Base-by-base conservation (phyloP, 2,329 filamentous ascomycete genomes). In the Myriosclerotinia scirpicola region DNA sequence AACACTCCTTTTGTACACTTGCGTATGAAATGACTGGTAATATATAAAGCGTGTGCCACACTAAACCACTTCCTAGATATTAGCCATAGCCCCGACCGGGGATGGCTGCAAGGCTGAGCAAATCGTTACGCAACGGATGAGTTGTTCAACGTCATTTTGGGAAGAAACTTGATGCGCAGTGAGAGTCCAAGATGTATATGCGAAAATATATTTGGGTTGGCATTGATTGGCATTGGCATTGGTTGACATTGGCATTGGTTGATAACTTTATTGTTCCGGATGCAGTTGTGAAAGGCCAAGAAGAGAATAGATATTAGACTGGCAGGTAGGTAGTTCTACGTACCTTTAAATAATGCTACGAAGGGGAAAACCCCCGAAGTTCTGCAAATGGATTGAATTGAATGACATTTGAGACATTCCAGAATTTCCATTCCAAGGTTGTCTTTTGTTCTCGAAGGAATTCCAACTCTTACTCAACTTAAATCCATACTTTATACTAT, bases 361-460 rank as follows among this genome's bases (percentile, higher is more conserved):
- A 34, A 34, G 26, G 26, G 26, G 15, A 44, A 58, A 22, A 30
- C 15, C 14, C 5, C 55, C 26, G 26, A 46, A 17, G 17, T 22
- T 46, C 55, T 59, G 55, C 55, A 36, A 46, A 58, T 58, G 55
- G 22, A 48, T 15, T 30, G 22, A 30, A 30, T 15, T 15, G 55
- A 44, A 34, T 58, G 22, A 3, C 15, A 15, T 9, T 46, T 22
- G 20, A 48, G 56, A 48, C 42, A 59, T 48, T 59, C 42, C 42
- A 36, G 56, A 59, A 34, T 17, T 60, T 60, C 20, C 42, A 60
- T 60, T n/a, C n/a, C n/a, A n/a, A n/a, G n/a, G n/a, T n/a, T 60
- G 56, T 60, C 44, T 60, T 17, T 59, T 26, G 17, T 36, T 34
- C 55, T 59, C 26, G 26, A 59, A n/a, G 15, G 34, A 3, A n/a